Evolutionary conservation across 176 grass and related monocot genomes (phyloP).

Genomic region (Carex parvula): DNA sequence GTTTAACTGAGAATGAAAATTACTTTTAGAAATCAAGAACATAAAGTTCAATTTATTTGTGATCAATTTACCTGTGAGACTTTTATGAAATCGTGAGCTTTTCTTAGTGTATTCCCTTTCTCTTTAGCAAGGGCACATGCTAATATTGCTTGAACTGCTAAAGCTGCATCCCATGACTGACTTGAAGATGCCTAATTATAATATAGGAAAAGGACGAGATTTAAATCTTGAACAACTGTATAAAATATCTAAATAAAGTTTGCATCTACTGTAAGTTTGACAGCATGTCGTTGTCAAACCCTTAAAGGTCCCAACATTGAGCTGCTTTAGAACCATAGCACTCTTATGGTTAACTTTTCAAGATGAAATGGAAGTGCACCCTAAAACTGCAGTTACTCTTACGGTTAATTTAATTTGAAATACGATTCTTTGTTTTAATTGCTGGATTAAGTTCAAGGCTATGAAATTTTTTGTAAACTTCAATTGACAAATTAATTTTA

Average conservation of each 20-base stretch:
- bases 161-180: constrained; percentile 61
- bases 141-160: constrained; percentile 65
- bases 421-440: too few species aligned
- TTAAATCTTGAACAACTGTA: not conserved
- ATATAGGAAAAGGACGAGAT: not conserved
- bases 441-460: too few species aligned
- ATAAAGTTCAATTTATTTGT: too few species aligned
- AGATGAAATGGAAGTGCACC: too few species aligned
- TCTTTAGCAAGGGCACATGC: constrained; percentile 38
- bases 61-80: constrained; percentile 46
- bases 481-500: too few species aligned
- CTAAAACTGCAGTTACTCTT: too few species aligned
- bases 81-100: constrained; percentile 65
- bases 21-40: not conserved
- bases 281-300: too few species aligned
- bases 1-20: not conserved
- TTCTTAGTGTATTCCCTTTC: constrained; percentile 50
- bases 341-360: too few species aligned
- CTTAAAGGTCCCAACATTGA: too few species aligned
- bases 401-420: too few species aligned
- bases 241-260: not conserved
- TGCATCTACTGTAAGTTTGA: not conserved
- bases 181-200: constrained; percentile 14
- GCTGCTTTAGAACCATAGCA: too few species aligned
- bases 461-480: too few species aligned